phyloP scores from a whole-genome alignment of 352 stramenopile species.

The Globisporangium cederbergense region DNA sequence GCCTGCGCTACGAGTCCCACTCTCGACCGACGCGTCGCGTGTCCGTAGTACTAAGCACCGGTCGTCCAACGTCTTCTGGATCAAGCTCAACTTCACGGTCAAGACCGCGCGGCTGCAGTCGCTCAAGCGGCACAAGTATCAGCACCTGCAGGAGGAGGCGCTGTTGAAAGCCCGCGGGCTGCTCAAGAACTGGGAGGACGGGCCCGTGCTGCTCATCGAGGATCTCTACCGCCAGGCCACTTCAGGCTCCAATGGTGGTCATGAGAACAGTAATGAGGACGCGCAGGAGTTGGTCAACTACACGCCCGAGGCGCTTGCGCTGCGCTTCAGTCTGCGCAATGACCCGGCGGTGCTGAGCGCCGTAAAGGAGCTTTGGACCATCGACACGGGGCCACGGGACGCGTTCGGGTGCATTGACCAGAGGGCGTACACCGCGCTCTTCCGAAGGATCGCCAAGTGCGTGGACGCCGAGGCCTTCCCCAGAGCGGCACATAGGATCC shows the following conservation, averaged over 20 bases:
- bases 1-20: neutral
- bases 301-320: conserved; percentile 55
- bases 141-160: conserved; percentile 67
- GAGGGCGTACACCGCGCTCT: conserved; percentile 45
- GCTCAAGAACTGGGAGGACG: conserved; percentile 68
- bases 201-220: conserved; percentile 51
- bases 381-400: conserved; percentile 51
- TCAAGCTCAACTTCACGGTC: conserved; percentile 77
- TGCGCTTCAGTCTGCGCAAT: conserved; percentile 67
- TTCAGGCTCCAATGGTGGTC: conserved; percentile 19
- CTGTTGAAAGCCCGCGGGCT: conserved; percentile 53
- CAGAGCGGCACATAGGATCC: neutral
- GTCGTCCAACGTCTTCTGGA: conserved; percentile 48
- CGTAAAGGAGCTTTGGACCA: conserved; percentile 50
- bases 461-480: conserved; percentile 39
- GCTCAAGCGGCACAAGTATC: conserved; percentile 70
- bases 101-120: conserved; percentile 56
- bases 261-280: conserved; percentile 37
- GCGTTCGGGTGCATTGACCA: conserved; percentile 59
- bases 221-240: conserved; percentile 52
- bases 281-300: conserved; percentile 63
- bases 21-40: neutral
- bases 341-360: conserved; percentile 40
- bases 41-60: conserved; percentile 18
- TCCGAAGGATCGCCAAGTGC: conserved; percentile 52